These are phyloP conservation scores for Penicillium samsonianum DNA, from an alignment of 495 filamentous ascomycete species.

Conservation along the genomic window DNA sequence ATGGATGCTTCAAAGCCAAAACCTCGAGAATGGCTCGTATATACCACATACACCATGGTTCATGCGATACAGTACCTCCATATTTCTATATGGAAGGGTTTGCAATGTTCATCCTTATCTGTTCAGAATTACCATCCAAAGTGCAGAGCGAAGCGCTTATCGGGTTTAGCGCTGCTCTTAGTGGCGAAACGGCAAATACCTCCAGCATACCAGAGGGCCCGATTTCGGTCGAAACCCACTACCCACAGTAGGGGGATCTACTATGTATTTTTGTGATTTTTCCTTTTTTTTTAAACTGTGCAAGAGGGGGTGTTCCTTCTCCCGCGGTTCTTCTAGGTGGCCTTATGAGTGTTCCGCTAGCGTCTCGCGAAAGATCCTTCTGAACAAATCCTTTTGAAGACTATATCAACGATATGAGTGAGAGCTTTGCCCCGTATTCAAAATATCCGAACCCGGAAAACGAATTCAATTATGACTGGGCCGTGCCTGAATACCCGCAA, in stretches of 20 bases:
- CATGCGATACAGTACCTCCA: neutral
- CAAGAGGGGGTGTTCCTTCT: neutral
- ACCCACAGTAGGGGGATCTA: neutral
- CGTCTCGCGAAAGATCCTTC: conserved; percentile 1
- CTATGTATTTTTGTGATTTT: neutral
- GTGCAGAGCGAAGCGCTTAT: neutral
- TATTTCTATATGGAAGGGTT: neutral
- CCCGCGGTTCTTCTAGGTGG: neutral
- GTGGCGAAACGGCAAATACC: conserved; percentile 37
- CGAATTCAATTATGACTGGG: conserved; percentile 25
- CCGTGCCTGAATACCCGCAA: conserved; percentile 22
- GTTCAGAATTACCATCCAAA: neutral
- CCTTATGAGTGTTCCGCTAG: conserved; percentile 9
- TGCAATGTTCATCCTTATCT: neutral
- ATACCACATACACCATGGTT: neutral
- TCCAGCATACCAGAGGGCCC: conserved; percentile 43
- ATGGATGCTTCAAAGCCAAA: neutral
- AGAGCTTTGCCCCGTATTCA: conserved; percentile 24
- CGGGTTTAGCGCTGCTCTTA: neutral
- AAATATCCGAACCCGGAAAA: conserved; percentile 24
- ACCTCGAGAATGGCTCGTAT: neutral
- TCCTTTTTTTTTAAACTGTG: conserved; percentile 11
- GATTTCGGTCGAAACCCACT: conserved; percentile 20
- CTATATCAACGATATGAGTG: conserved; percentile 29
- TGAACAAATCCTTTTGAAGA: too few relatives aligned